These are phyloP conservation scores for Candida nonsorbophila DNA, from an alignment of 805 yeast genomes.

Conservation along the genomic window DNA sequence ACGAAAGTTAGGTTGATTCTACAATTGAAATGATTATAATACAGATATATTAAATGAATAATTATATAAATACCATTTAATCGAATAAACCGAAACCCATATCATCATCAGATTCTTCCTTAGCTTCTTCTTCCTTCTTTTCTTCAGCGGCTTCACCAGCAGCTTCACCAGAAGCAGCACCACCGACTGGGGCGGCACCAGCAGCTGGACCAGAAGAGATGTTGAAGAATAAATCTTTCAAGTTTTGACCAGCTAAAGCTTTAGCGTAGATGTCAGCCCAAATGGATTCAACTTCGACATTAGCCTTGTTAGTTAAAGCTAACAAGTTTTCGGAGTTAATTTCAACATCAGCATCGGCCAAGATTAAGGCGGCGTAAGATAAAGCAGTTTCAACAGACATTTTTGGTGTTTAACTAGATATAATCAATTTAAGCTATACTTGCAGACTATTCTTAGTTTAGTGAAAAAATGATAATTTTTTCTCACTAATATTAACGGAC, in stretches of 20 bases:
- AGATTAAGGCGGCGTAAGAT: slow-evolving; percentile 47
- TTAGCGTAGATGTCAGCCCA: slow-evolving; percentile 45
- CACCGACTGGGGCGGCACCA: slow-evolving; percentile 31
- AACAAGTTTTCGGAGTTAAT: slow-evolving; percentile 41
- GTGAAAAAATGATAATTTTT: slow-evolving; percentile 1
- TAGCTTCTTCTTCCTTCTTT: slow-evolving; percentile 27
- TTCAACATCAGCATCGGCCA: slow-evolving; percentile 44
- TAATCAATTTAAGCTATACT: slow-evolving; percentile 45
- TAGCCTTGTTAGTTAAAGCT: slow-evolving; percentile 35
- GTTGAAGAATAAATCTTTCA: slow-evolving; percentile 47
- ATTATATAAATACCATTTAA: slow-evolving; percentile 14
- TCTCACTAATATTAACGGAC: no score
- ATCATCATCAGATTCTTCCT: slow-evolving; percentile 33
- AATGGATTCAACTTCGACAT: slow-evolving; percentile 40
- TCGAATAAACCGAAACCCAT: slow-evolving; percentile 44
- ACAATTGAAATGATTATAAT: slow-evolving; percentile 97
- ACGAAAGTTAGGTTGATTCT: slow-evolving; percentile 99
- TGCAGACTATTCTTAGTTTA: slow-evolving; percentile 46
- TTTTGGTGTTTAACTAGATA: slow-evolving; percentile 34
- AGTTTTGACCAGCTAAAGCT: slow-evolving; percentile 43
- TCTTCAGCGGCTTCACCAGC: slow-evolving; percentile 30
- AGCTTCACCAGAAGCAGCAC: slow-evolving; percentile 29
- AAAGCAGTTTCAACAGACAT: slow-evolving; percentile 46
- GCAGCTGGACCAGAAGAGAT: slow-evolving; percentile 42
- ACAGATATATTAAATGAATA: slow-evolving; percentile 39